Evolutionary conservation across 495 filamentous ascomycete genomes (phyloP).

Genomic region (Aspergillus bridgeri): DNA sequence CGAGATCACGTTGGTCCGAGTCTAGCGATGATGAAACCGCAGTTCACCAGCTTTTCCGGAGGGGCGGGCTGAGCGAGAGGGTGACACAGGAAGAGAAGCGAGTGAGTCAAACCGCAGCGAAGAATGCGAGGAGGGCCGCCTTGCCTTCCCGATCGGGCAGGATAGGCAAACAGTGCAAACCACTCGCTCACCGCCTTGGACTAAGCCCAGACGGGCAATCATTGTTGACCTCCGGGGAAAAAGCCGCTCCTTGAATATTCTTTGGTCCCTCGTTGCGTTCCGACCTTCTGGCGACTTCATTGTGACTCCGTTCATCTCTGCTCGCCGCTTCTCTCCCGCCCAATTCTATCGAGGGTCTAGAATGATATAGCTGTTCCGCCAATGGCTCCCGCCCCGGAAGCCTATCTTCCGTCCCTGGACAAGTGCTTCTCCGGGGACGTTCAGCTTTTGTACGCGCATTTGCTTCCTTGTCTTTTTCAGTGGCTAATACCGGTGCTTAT

Average conservation of each 20-base stretch:
- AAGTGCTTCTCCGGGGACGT: constrained; percentile 57
- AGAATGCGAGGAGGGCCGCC: constrained; percentile 2
- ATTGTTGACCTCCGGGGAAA: constrained; percentile 35
- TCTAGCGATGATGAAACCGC: neutral
- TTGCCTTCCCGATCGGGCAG: constrained; percentile 13
- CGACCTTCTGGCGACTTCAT: constrained; percentile 4
- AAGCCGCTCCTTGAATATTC: constrained; percentile 27
- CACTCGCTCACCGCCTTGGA: constrained; percentile 34
- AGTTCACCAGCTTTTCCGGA: too few species aligned
- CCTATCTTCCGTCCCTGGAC: constrained; percentile 62
- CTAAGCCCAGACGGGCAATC: constrained; percentile 39
- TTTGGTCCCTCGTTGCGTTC: constrained; percentile 13
- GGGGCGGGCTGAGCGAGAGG: constrained; percentile 1
- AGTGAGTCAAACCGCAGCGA: constrained; percentile 2
- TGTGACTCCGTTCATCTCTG: constrained; percentile 6
- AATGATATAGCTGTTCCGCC: constrained; percentile 56
- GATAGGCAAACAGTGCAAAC: constrained; percentile 13
- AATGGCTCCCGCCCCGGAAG: constrained; percentile 66
- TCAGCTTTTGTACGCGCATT: constrained; percentile 52
- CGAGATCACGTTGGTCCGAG: neutral
- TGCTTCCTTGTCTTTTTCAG: neutral
- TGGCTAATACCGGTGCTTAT: constrained; percentile 11
- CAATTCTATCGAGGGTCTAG: constrained; percentile 29
- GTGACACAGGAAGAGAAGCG: neutral
- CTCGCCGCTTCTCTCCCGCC: constrained; percentile 8